Base-by-base conservation (phyloP, 176 grass and related monocot genomes). In the Carex cristatella region DNA sequence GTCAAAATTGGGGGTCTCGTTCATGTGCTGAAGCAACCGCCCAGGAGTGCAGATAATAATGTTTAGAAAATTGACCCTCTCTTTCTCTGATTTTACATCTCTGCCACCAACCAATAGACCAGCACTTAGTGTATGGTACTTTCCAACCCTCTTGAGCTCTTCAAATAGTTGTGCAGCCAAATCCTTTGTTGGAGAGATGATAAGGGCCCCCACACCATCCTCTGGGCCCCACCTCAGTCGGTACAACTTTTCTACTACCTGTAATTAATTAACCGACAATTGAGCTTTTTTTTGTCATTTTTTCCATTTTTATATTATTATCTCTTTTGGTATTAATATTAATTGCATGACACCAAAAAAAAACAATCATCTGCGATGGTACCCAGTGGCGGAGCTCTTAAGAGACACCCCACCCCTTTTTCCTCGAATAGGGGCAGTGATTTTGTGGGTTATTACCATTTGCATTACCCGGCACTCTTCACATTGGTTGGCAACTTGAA, bases 11-110 rank as follows among this genome's bases (percentile, higher is more conserved):
- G 87, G 37, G 65, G 93, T 98, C 87, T 98, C 88, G 0, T 92
- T 74, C 28, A 98, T 93, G 86, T 98, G 95, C 82, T 98, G 95
- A 65, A 98, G 88, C 85, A 98, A 89, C 51, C 95, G 88, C 10
- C 95, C 95, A 48, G 93, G 95, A 3, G 95, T 98, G 78, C 95
- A 95, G 31, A 98, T 88, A 62, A 98, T 86, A 83, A 98, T 92
- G 79, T 95, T 98, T 58, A 98, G 61, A 84, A 16, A 78, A 83
- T 89, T 98, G 37, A 98, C 82, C 0, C 72, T 67, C 66, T 89
- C 86, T 86, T 98, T 98, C 88, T 98, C 95, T 30, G 80, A 81
- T 6, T 90, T 86, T 13, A 98, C 85, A 81, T 94, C 95, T 83
- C 82, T 98, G 63, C 91, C 89, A 79, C 89, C 94, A 85, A 98